Evolutionary conservation across 805 yeast species (phyloP).

Genomic region (Metschnikowia amazonensis): DNA sequence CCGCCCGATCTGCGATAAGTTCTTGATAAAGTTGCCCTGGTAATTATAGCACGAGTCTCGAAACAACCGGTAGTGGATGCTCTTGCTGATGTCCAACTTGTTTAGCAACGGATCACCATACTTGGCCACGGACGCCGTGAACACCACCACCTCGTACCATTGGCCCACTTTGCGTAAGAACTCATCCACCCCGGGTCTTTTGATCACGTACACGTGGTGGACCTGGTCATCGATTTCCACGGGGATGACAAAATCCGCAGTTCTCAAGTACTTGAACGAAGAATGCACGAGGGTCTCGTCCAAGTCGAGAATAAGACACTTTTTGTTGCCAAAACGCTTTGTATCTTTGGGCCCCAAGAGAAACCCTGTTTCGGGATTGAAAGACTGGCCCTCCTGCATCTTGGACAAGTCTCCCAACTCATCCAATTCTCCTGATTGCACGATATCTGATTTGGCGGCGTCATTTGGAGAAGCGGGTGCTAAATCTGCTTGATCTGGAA

Average conservation of each 20-base stretch:
- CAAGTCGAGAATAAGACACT: conserved; percentile 85
- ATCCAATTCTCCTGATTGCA: neutral
- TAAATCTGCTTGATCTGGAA: neutral
- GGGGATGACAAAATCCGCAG: conserved; percentile 95
- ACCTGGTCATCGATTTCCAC: conserved; percentile 91
- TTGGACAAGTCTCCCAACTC: conserved; percentile 46
- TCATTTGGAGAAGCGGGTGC: neutral
- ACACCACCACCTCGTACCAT: conserved; percentile 90
- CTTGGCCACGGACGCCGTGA: conserved; percentile 92
- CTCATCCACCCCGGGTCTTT: conserved; percentile 97
- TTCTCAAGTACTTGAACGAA: conserved; percentile 83
- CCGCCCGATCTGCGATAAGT: conserved; percentile 89
- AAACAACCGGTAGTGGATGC: conserved; percentile 87
- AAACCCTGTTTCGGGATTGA: conserved; percentile 57
- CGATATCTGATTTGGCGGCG: too few species aligned
- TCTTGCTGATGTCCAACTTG: conserved; percentile 69
- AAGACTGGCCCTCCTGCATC: conserved; percentile 69
- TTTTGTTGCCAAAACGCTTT: conserved; percentile 52
- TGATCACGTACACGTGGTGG: conserved; percentile 93
- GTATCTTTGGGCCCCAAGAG: conserved; percentile 56
- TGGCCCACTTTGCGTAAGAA: conserved; percentile 80
- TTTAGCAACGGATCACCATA: conserved; percentile 95
- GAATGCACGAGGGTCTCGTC: conserved; percentile 97
- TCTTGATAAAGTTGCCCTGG: conserved; percentile 93
- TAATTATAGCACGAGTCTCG: conserved; percentile 92